Conservation (phyloP, 768 basidiomycete species). For the Lactarius indigo region DNA sequence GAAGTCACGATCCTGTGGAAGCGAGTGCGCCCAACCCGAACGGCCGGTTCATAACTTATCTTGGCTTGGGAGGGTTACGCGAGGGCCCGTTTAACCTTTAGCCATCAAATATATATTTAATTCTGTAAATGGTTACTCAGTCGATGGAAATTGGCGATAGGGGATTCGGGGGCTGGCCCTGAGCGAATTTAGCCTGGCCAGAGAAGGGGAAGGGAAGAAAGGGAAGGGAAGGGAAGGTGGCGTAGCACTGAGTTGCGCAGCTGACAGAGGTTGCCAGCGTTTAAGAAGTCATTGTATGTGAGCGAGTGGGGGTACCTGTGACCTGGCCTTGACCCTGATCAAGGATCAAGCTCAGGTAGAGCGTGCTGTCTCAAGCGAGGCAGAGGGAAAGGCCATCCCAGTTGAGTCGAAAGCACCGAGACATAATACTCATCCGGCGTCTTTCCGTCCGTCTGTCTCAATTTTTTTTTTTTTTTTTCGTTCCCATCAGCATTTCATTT, state of each 20-base stretch:
- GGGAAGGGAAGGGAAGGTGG: neutral
- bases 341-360: neutral
- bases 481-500: neutral
- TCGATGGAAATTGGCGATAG: neutral
- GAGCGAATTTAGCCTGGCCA: slow-evolving; percentile 13
- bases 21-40: neutral
- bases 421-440: neutral
- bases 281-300: neutral
- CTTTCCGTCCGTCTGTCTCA: neutral
- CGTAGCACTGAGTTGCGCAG: slow-evolving; percentile 1
- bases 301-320: neutral
- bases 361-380: neutral
- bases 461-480: neutral
- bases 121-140: neutral
- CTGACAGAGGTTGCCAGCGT: neutral
- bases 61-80: slow-evolving; percentile 8
- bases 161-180: neutral
- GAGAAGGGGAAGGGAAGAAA: neutral
- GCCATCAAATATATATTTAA: slow-evolving; percentile 10
- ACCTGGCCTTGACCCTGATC: neutral
- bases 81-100: slow-evolving; percentile 19
- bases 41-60: neutral
- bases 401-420: neutral
- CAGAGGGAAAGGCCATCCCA: neutral
- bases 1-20: slow-evolving; percentile 10